Evolutionary conservation across 169 alveolate genomes (phyloP).

Genomic region (Plasmodium coatneyi): DNA sequence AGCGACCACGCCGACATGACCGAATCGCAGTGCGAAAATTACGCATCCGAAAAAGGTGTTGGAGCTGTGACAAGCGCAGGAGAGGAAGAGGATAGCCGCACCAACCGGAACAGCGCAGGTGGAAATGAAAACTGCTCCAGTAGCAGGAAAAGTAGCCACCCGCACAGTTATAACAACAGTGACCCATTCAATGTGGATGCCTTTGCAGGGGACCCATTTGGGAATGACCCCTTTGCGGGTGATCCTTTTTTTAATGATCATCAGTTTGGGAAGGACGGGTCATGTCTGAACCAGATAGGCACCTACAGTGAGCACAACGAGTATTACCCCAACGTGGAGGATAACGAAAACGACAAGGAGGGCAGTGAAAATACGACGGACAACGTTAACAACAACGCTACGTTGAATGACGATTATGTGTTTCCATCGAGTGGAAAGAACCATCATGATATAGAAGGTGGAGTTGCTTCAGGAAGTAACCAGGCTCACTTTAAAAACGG

Average conservation of each 20-base stretch:
- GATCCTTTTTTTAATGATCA: background rate
- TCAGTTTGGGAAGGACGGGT: background rate
- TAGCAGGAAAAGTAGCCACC: background rate
- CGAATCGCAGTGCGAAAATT: background rate
- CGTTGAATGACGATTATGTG: background rate
- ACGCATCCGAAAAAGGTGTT: background rate
- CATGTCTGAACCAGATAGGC: background rate
- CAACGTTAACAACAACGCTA: background rate
- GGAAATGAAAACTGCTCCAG: background rate
- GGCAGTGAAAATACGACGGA: background rate
- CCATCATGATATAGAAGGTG: background rate
- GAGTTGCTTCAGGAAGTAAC: background rate
- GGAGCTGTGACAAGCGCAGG: background rate
- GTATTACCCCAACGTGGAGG: background rate
- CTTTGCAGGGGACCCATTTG: background rate
- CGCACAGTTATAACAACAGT: background rate
- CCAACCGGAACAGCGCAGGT: background rate
- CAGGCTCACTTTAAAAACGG: background rate
- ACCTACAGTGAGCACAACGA: conserved; percentile 7
- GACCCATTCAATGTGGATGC: background rate
- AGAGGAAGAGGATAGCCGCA: background rate
- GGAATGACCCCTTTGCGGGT: background rate
- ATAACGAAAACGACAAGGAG: background rate
- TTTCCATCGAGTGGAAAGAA: background rate
- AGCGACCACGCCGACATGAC: background rate